Evolutionary conservation across 2,329 filamentous ascomycete species (phyloP).

Genomic region (Ophiosphaerella herpotricha): DNA sequence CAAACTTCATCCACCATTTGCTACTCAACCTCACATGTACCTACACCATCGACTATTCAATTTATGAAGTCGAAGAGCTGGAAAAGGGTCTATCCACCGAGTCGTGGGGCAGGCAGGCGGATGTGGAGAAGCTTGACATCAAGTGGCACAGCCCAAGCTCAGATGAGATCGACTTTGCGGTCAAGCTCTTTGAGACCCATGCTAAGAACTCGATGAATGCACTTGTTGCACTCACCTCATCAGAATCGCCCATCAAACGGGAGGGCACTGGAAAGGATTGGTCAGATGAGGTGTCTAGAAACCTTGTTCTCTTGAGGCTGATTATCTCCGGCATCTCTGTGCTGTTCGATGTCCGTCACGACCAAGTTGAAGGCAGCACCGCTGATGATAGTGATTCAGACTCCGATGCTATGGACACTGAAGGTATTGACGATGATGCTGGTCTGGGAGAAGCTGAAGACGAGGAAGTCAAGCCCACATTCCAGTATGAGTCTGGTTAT

Average conservation of each 20-base stretch:
- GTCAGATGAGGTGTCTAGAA: conserved; percentile 94
- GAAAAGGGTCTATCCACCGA: conserved; percentile 72
- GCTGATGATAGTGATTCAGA: conserved; percentile 58
- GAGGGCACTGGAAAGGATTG: conserved; percentile 98
- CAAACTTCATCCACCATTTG: conserved; percentile 96
- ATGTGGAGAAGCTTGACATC: conserved; percentile 77
- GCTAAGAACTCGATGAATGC: conserved; percentile 75
- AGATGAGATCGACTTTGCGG: conserved; percentile 84
- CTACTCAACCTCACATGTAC: conserved; percentile 92
- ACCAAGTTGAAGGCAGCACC: conserved; percentile 40
- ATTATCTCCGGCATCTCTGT: conserved; percentile 88
- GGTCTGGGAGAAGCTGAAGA: conserved; percentile 72
- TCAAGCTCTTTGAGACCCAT: conserved; percentile 86
- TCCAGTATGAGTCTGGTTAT: conserved; percentile 88
- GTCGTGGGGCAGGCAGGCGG: conserved; percentile 83
- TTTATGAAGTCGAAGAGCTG: conserved; percentile 81
- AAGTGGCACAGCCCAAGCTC: conserved; percentile 86
- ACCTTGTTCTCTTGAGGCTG: conserved; percentile 85
- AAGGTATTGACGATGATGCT: conserved; percentile 55
- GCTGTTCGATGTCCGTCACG: conserved; percentile 74
- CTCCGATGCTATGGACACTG: conserved; percentile 50
- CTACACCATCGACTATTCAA: conserved; percentile 85
- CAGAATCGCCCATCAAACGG: conserved; percentile 79
- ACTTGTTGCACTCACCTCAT: conserved; percentile 77
- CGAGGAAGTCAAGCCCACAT: conserved; percentile 82